phyloP scores from a whole-genome alignment of 768 basidiomycete genomes.

The Kwoniella botswanensis region DNA sequence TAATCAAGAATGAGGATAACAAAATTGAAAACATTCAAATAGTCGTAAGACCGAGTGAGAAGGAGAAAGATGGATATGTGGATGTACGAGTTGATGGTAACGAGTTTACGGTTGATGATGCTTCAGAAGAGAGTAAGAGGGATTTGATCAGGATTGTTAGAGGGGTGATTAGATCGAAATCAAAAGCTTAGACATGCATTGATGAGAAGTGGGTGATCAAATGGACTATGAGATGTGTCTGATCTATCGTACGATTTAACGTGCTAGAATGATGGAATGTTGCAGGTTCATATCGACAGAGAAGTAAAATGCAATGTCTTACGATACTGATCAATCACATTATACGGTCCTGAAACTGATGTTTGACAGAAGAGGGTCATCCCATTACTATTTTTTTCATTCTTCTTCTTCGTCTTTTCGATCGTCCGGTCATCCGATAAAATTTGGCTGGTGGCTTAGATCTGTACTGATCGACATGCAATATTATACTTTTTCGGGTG shows the following conservation, averaged over 20 bases:
- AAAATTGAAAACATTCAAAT: background rate
- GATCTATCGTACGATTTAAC: background rate
- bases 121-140: background rate
- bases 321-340: background rate
- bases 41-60: background rate
- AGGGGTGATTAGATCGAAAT: background rate
- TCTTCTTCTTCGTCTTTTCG: too few species aligned
- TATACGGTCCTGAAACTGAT: too few species aligned
- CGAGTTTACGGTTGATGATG: background rate
- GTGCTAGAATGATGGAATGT: background rate
- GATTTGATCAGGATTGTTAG: background rate
- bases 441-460: too few species aligned
- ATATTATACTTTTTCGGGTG: too few species aligned
- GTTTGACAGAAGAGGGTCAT: too few species aligned
- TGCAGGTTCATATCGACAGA: background rate
- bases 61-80: background rate
- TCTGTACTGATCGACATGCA: too few species aligned
- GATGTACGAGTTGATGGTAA: background rate
- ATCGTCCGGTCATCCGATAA: too few species aligned
- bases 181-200: slow-evolving; percentile 1
- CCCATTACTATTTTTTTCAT: too few species aligned
- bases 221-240: background rate
- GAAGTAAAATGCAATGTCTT: background rate
- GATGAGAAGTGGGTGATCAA: background rate
- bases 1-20: background rate